Conservation (phyloP, 345 rosid genomes). For the Ricinus communis region DNA sequence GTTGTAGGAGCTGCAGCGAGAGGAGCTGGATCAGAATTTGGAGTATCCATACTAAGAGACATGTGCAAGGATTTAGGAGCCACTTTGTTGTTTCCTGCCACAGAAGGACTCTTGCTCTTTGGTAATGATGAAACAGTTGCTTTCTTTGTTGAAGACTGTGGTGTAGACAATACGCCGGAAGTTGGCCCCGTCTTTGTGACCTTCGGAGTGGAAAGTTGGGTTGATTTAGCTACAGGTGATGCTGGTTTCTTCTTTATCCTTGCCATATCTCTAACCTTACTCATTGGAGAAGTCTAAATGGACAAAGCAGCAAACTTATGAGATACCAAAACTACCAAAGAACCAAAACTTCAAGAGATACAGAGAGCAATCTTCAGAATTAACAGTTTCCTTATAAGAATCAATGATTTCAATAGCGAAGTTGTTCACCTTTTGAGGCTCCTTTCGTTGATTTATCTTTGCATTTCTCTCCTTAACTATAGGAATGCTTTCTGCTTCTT, state of each 20-base stretch:
- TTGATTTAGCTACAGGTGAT: constrained; percentile 37
- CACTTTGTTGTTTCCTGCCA: constrained; percentile 49
- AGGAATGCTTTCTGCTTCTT: constrained; percentile 28
- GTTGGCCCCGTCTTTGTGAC: constrained; percentile 49
- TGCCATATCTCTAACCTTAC: constrained; percentile 30
- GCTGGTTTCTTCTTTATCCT: constrained; percentile 35
- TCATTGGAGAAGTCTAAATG: constrained; percentile 42
- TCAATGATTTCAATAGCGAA: neutral
- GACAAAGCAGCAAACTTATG: constrained; percentile 7
- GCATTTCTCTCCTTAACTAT: constrained; percentile 31
- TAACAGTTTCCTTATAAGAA: neutral
- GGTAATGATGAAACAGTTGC: constrained; percentile 31
- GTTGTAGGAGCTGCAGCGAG: constrained; percentile 34
- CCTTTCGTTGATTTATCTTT: constrained; percentile 37
- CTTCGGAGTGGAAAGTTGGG: constrained; percentile 50
- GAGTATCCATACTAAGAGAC: constrained; percentile 56
- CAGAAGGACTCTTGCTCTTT: constrained; percentile 36
- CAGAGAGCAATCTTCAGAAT: neutral
- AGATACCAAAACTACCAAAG: constrained; percentile 8
- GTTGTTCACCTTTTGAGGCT: constrained; percentile 56
- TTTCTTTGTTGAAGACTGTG: constrained; percentile 40
- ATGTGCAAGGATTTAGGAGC: constrained; percentile 73
- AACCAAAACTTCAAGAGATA: constrained; percentile 9
- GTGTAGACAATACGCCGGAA: constrained; percentile 33
- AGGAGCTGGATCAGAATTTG: constrained; percentile 41